These are phyloP conservation scores for Solanum ossicruentum DNA, from an alignment of 257 asterid genomes.

Conservation along the genomic window DNA sequence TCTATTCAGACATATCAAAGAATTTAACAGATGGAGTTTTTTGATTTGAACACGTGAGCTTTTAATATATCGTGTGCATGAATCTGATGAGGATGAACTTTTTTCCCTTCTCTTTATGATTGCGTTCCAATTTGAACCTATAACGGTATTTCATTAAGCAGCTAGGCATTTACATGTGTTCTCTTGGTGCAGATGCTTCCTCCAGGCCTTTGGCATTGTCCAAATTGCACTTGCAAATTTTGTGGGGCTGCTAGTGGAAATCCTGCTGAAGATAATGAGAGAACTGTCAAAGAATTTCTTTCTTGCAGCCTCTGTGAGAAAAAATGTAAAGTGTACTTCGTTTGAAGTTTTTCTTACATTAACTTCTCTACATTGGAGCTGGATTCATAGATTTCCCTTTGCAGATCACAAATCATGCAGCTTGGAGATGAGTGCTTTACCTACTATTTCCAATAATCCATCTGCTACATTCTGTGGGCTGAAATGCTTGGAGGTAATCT, in stretches of 20 bases:
- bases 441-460: conserved; percentile 28
- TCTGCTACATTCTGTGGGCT: conserved; percentile 45
- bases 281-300: conserved; percentile 24
- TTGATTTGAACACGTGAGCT: not conserved
- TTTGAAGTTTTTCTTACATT: not conserved
- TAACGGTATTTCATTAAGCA: not conserved
- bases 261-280: conserved; percentile 20
- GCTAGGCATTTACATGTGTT: not conserved
- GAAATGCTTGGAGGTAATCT: conserved; percentile 75
- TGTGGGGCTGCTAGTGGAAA: conserved; percentile 43
- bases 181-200: conserved; percentile 60
- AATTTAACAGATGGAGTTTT: not conserved
- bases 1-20: not conserved
- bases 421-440: conserved; percentile 20
- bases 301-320: conserved; percentile 66
- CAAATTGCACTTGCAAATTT: conserved; percentile 71
- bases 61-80: not conserved
- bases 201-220: conserved; percentile 91
- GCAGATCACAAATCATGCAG: conserved; percentile 70
- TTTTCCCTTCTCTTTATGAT: not conserved
- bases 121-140: not conserved
- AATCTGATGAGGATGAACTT: not conserved
- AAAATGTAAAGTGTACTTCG: conserved; percentile 41
- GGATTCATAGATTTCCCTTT: conserved; percentile 8
- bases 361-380: not conserved